A percentile compares a stretch with the other conserved stretches of the same genome.
phyloP scores from a whole-genome alignment of 1,139 yeast genomes.

The Hansenula sp. region DNA sequence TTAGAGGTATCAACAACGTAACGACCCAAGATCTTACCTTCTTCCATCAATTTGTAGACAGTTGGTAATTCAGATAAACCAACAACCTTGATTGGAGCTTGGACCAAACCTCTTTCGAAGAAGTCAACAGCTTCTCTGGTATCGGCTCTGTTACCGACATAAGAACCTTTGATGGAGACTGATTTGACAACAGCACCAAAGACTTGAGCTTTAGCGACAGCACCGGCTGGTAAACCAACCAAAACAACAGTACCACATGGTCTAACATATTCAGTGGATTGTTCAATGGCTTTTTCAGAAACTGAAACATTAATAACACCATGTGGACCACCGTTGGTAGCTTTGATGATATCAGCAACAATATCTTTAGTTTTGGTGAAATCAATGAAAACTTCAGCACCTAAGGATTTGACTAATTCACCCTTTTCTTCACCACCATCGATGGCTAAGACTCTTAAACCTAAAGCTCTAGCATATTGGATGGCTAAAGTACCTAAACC shows the following conservation, averaged over 20 bases:
- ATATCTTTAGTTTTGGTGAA: conserved; percentile 49
- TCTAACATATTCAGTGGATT: conserved; percentile 55
- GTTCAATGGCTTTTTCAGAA: conserved; percentile 52
- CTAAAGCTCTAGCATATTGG: conserved; percentile 65
- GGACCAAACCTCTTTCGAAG: conserved; percentile 59
- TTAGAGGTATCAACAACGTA: conserved; percentile 59
- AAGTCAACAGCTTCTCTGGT: conserved; percentile 66
- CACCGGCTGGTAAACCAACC: conserved; percentile 63
- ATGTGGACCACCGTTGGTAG: conserved; percentile 60
- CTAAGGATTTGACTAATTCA: conserved; percentile 44
- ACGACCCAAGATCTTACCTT: conserved; percentile 61
- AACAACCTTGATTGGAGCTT: conserved; percentile 59
- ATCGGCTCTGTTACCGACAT: conserved; percentile 72
- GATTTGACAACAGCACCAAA: conserved; percentile 57
- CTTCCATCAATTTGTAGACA: conserved; percentile 54
- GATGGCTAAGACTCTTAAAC: conserved; percentile 56
- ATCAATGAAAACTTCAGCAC: conserved; percentile 57
- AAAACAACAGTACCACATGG: conserved; percentile 57
- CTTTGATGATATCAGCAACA: conserved; percentile 43
- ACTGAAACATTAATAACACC: conserved; percentile 63
- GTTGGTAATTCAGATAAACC: conserved; percentile 53
- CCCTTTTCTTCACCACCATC: conserved; percentile 63
- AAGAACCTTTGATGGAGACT: conserved; percentile 55
- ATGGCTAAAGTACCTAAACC: conserved; percentile 64
- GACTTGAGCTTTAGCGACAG: conserved; percentile 50